These are phyloP conservation scores for Scytalidium lignicola DNA, from an alignment of 2,329 filamentous ascomycete species.

Conservation along the genomic window DNA sequence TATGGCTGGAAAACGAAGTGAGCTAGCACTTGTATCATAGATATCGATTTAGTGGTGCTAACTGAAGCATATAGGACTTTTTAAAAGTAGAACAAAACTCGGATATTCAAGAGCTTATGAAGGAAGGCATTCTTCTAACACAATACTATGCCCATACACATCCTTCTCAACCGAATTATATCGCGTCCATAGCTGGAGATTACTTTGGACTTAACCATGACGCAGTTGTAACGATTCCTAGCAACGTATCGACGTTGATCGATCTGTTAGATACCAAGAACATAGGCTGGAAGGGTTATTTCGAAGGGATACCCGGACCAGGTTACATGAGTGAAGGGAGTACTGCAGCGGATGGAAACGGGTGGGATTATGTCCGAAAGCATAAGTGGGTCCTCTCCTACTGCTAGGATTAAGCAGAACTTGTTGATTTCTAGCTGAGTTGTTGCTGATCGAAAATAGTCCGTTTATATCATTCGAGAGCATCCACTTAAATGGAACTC, in stretches of 20 bases:
- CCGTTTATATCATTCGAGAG: conserved; percentile 47
- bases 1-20: conserved; percentile 59
- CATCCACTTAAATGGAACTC: conserved; percentile 41
- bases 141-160: conserved; percentile 42
- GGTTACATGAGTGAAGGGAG: conserved; percentile 41
- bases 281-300: conserved; percentile 41
- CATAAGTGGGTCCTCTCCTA: conserved; percentile 21
- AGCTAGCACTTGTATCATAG: neutral
- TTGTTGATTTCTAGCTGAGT: neutral
- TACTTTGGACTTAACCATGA: conserved; percentile 45
- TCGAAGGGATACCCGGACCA: conserved; percentile 40
- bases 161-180: conserved; percentile 42
- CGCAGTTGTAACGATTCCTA: conserved; percentile 36
- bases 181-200: conserved; percentile 41
- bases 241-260: conserved; percentile 41
- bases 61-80: conserved; percentile 33
- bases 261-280: conserved; percentile 38
- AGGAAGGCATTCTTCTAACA: conserved; percentile 39
- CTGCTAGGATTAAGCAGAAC: neutral
- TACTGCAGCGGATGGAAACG: conserved; percentile 25
- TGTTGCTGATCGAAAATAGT: conserved; percentile 9
- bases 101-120: conserved; percentile 35
- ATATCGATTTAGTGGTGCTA: neutral
- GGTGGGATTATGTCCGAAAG: conserved; percentile 30
- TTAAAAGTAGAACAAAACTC: conserved; percentile 34